Evolutionary conservation across 331 rosid species (phyloP), one percentile per base, ranked within the genome.

Genomic region (Arachis monticola): DNA sequence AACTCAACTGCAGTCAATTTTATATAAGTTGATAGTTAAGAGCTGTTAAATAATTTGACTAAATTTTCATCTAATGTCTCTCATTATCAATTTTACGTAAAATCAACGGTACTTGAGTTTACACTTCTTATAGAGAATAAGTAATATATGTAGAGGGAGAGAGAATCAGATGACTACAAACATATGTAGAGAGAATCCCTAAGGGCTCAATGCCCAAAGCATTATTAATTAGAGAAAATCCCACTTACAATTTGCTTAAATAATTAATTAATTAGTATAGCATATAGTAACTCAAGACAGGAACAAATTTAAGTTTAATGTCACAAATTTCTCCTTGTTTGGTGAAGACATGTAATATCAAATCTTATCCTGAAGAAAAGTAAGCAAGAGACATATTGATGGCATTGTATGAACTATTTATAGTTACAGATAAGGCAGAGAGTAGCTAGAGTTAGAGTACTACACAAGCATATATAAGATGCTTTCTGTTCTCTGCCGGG

Each of bases 181-280:
- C 6, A 38, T 38, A 38, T 38, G 41, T 60, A 65, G 72, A 93
- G 96, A 86, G 91, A 93, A 89, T 89, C 94, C 98, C 98, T 76
- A 90, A 83, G 92, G 80, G 84, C 89, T 41, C 96, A 78, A 58
- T 57, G 50, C 56, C 82, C 98, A 74, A 85, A 80, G 91, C 77
- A 74, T 59, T 38, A 38, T 3, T 38, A 38, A 38, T 38, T 2
- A 69, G 77, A 67, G 67, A 89, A 86, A 82, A 89, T 93, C 92
- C 86, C 91, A 89, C 94, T 86, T 89, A 70, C 82, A 79, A 69
- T 61, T 84, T 51, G 22, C 70, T 70, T 5, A 22, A 44, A 38
- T 46, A 1, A 27, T 27, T 58, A 42, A 9, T 72, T 65, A 63
- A 72, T 12, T 31, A 38, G 5, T 56, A 46, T 3, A 27, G 30